A percentile compares a stretch with the other conserved stretches of the same genome.
Conservation (phyloP, 2,329 filamentous ascomycete genomes). For the Cladosporium sp. region DNA sequence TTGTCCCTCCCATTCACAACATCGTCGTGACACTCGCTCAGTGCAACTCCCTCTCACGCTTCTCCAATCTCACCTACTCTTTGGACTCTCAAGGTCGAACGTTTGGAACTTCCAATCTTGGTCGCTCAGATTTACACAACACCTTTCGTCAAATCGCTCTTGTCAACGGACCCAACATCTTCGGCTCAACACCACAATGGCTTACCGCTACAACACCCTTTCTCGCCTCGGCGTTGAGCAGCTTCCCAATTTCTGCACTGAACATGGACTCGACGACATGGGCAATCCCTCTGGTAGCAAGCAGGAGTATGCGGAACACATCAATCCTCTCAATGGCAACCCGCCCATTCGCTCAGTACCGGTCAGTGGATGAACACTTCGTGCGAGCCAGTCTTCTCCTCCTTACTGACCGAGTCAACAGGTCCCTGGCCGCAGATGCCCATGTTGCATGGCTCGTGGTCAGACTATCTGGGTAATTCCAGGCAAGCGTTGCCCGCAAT, state of each 20-base stretch:
- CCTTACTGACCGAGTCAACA: conserved; percentile 14
- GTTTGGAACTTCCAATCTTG: no score
- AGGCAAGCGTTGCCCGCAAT: conserved; percentile 33
- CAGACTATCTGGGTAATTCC: conserved; percentile 33
- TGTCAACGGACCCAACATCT: background rate
- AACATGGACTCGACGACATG: background rate
- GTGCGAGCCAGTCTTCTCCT: no score
- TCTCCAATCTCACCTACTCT: background rate
- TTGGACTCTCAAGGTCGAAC: background rate
- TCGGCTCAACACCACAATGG: conserved; percentile 18
- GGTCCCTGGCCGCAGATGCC: conserved; percentile 32
- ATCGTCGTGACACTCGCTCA: background rate
- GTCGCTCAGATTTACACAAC: background rate
- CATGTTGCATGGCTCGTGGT: conserved; percentile 27
- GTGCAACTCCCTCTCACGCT: background rate
- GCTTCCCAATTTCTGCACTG: conserved; percentile 19
- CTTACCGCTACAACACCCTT: conserved; percentile 24
- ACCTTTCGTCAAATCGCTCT: background rate
- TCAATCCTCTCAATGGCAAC: conserved; percentile 12
- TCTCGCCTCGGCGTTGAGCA: conserved; percentile 28
- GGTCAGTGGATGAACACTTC: background rate
- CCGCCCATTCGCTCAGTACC: conserved; percentile 21
- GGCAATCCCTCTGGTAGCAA: background rate
- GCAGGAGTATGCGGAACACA: background rate
- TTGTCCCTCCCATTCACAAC: background rate